Base-by-base conservation (phyloP, 1,284 basidiomycete genomes). In the Stygiomarasmius scandens region DNA sequence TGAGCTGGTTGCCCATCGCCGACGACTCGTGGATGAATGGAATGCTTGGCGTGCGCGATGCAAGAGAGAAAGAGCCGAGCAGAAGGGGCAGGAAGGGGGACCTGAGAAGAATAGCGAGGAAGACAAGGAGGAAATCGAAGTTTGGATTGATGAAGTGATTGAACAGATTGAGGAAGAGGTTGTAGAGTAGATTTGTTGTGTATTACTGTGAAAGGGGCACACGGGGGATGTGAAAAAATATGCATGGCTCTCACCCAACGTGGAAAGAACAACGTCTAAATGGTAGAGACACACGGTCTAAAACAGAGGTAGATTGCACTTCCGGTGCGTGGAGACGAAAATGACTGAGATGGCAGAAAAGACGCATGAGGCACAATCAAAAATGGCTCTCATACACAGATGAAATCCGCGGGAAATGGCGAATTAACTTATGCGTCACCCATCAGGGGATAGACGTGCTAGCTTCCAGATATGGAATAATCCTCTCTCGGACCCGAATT, bases 1-100 rank as follows among this genome's bases (percentile, higher is more conserved):
- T 5, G 96, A 98, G 76, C 85, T 98, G 58, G 86, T 96, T 65
- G 95, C 95, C 36, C 87, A 90, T 63, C 87, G 97, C 67, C 92
- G 93, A 75, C 85, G 96, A 59, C 84, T 97, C 57, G 89, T 99
- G 64, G 93, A 97, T 67, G 96, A 99, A 76, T 99, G 97, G 97
- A 96, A 99, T 76, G 93, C 95, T 34, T 99, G 97, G 97, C 85
- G 91, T 49, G 66, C 73, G 48, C 75, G 80, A 60, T 82, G 83
- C 66, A 84, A 80, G 69, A 82, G 81, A 63, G 86, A 90, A 63
- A 58, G 84, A 54, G 76, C 77, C 24, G 85, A 87, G 49, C 80
- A 83, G 54, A 78, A 69, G 49, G 76, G 74, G 14, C 72, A 76
- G 68, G 77, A 69, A 54, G 56, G 44, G 23, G 71, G 76, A 29